Percentiles rank a stretch among this genome's conserved stretches.
These are phyloP conservation scores for Castanospermum australe DNA, from an alignment of 306 rosid genomes.

Conservation along the genomic window DNA sequence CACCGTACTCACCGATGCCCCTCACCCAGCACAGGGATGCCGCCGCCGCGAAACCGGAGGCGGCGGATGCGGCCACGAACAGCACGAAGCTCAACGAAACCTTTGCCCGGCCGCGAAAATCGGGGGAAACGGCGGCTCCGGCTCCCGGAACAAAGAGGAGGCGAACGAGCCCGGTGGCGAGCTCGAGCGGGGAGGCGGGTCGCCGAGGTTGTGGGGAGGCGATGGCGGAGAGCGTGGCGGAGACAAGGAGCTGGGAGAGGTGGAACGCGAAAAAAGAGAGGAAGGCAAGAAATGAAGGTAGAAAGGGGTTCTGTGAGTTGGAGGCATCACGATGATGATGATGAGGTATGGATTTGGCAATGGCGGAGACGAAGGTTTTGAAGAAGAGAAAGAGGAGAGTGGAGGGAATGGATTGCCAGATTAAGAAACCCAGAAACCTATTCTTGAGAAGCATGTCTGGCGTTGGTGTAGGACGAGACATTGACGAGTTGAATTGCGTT, in stretches of 20 bases:
- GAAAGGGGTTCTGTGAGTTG: background rate
- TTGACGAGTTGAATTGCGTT: background rate
- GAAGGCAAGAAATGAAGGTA: constrained; percentile 35
- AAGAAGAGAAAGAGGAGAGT: constrained; percentile 52
- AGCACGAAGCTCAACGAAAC: constrained; percentile 45
- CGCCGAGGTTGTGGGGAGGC: constrained; percentile 56
- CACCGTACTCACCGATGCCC: constrained; percentile 10
- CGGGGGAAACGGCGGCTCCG: constrained; percentile 5
- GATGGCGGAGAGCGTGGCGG: constrained; percentile 60
- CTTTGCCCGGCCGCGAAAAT: constrained; percentile 42
- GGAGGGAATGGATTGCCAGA: constrained; percentile 95
- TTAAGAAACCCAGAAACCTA: constrained; percentile 65
- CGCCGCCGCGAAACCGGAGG: constrained; percentile 42
- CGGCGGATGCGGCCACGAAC: constrained; percentile 41
- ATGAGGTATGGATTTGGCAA: background rate
- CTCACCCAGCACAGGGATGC: constrained; percentile 53
- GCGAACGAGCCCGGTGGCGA: constrained; percentile 42
- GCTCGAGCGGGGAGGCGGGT: constrained; percentile 44
- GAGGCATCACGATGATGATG: background rate
- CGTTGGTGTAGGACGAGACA: constrained; percentile 24
- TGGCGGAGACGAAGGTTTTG: constrained; percentile 37
- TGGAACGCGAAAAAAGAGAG: constrained; percentile 58
- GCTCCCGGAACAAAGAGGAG: constrained; percentile 44
- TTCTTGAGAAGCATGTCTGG: constrained; percentile 53
- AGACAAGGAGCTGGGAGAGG: constrained; percentile 66